These are phyloP conservation scores for Oryza longistaminata DNA, from an alignment of 176 grass and related monocot species.

Conservation along the genomic window DNA sequence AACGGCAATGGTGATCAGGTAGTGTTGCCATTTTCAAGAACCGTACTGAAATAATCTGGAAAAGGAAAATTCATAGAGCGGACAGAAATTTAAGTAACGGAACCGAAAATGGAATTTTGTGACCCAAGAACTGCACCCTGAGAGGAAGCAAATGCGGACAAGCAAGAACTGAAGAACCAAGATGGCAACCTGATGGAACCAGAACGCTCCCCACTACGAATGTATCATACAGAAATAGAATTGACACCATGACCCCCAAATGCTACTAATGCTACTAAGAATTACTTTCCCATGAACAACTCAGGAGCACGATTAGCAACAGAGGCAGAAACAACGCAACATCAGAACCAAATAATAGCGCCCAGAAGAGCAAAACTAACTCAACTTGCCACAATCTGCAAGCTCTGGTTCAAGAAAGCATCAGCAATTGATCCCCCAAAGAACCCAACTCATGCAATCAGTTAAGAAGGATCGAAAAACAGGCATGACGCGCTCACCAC, in stretches of 20 bases:
- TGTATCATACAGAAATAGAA: too few species aligned
- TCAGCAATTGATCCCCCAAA: background rate
- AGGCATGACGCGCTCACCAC: background rate
- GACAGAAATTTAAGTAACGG: too few species aligned
- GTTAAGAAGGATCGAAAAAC: too few species aligned
- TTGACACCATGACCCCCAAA: too few species aligned
- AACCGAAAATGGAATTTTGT: too few species aligned
- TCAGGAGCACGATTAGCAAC: background rate
- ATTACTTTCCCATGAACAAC: background rate
- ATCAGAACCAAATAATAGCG: background rate
- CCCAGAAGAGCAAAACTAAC: too few species aligned
- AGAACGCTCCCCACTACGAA: background rate
- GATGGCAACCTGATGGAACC: background rate
- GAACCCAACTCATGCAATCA: too few species aligned
- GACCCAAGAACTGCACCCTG: background rate
- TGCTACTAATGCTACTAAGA: background rate
- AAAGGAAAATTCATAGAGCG: too few species aligned
- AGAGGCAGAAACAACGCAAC: background rate
- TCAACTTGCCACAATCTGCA: background rate
- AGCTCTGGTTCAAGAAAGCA: background rate
- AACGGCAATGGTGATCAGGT: background rate
- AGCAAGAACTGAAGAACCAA: background rate
- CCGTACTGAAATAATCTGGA: too few species aligned
- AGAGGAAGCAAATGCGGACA: background rate
- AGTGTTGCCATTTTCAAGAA: background rate